phyloP scores from a whole-genome alignment of 2,329 filamentous ascomycete species.

The Aspergillus luchuensis region DNA sequence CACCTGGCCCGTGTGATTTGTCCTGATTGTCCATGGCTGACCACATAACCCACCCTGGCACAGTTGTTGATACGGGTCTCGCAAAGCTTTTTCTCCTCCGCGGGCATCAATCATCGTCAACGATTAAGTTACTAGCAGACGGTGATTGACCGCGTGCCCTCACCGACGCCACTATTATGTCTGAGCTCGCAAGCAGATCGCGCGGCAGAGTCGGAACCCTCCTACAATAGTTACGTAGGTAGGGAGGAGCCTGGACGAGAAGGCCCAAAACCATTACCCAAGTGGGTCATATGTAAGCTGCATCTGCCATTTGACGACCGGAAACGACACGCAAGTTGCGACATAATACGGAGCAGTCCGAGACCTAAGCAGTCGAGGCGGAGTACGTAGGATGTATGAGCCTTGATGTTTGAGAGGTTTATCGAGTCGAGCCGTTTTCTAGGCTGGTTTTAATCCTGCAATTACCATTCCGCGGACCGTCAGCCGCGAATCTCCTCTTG shows the following conservation, averaged over 20 bases:
- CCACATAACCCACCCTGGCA: neutral
- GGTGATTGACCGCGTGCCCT: conserved; percentile 12
- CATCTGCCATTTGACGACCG: neutral
- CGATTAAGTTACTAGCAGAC: neutral
- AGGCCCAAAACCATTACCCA: neutral
- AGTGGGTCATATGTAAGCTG: neutral
- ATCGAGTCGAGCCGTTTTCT: neutral
- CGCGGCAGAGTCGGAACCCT: neutral
- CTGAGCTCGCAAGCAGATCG: conserved; percentile 16
- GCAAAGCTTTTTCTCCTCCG: neutral
- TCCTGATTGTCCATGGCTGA: neutral
- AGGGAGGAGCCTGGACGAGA: neutral
- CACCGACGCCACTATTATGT: conserved; percentile 16
- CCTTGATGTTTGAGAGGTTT: neutral
- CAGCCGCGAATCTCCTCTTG: neutral
- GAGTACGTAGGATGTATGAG: neutral
- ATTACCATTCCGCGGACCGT: neutral
- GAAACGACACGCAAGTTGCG: neutral
- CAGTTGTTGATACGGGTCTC: neutral
- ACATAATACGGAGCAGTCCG: neutral
- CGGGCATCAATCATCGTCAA: neutral
- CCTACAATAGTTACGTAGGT: conserved; percentile 5
- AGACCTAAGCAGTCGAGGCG: neutral
- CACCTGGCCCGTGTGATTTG: conserved; percentile 6
- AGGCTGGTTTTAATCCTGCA: neutral